A percentile compares a stretch with the other conserved stretches of the same genome.
Evolutionary conservation across 2,329 filamentous ascomycete genomes (phyloP).

Genomic region (Cladophialophora immunda): DNA sequence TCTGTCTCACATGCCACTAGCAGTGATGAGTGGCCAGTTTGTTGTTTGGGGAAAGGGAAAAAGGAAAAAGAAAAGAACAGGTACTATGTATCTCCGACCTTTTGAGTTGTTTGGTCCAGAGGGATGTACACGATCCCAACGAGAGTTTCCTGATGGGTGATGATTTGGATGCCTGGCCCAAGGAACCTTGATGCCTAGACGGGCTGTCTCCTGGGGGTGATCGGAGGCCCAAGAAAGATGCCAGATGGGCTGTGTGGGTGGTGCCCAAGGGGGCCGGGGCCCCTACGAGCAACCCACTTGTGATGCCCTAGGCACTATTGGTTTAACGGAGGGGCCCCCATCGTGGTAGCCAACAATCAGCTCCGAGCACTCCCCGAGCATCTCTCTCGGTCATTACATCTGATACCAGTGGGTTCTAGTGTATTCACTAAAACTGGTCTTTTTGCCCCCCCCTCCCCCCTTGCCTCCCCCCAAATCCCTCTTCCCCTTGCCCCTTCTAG

Average conservation of each 20-base stretch:
- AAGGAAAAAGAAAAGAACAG: too few relatives aligned
- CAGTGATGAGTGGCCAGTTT: background rate
- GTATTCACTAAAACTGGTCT: background rate
- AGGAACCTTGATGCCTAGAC: background rate
- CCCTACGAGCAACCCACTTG: background rate
- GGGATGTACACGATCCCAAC: background rate
- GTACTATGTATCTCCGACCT: background rate
- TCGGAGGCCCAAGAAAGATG: slow-evolving; percentile 3
- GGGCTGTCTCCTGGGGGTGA: background rate
- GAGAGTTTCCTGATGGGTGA: slow-evolving; percentile 4
- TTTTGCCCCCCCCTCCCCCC: slow-evolving; percentile 16
- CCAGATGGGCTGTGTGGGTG: slow-evolving; percentile 12
- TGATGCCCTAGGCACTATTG: background rate
- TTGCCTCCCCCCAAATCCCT: slow-evolving; percentile 19
- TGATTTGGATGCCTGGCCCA: background rate
- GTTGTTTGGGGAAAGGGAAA: background rate
- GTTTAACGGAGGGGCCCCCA: slow-evolving; percentile 2
- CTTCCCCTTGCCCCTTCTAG: slow-evolving; percentile 7
- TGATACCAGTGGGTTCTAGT: slow-evolving; percentile 11
- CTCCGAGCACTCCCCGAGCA: too few relatives aligned
- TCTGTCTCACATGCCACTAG: slow-evolving; percentile 6
- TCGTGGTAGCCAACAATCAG: background rate
- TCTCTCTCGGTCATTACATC: slow-evolving; percentile 24
- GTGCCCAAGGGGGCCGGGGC: slow-evolving; percentile 4
- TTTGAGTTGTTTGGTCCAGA: too few relatives aligned